Percentiles rank a stretch among this genome's conserved stretches.
Conservation (phyloP, 495 filamentous ascomycete species). For the Penicillium daleae region DNA sequence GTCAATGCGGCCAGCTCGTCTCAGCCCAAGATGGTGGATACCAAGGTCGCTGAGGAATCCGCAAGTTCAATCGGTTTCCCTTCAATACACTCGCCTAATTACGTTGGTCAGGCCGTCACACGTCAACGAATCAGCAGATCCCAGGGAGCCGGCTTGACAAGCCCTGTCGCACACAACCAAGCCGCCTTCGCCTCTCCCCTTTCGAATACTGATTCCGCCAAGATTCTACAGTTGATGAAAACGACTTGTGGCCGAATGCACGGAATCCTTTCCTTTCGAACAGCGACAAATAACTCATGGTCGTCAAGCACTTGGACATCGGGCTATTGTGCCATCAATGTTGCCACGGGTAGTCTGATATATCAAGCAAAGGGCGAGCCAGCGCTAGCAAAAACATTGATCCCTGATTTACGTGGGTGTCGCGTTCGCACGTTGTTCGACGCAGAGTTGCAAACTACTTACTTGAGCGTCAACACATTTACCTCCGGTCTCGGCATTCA, state of each 20-base stretch:
- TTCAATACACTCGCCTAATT: constrained; percentile 52
- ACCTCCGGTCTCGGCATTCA: constrained; percentile 71
- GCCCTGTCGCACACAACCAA: constrained; percentile 36
- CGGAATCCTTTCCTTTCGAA: constrained; percentile 58
- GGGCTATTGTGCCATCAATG: constrained; percentile 62
- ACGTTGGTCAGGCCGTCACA: constrained; percentile 33
- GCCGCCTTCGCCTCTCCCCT: constrained; percentile 58
- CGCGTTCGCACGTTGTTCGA: constrained; percentile 71
- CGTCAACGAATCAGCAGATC: constrained; percentile 52
- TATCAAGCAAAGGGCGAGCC: constrained; percentile 62
- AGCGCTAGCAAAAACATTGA: constrained; percentile 59
- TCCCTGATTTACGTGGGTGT: constrained; percentile 87
- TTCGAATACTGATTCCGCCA: constrained; percentile 52
- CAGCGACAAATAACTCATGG: constrained; percentile 56
- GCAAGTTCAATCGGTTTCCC: constrained; percentile 54
- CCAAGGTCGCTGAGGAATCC: constrained; percentile 29
- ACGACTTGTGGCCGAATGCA: constrained; percentile 62
- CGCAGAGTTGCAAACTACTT: constrained; percentile 65
- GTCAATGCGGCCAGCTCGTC: constrained; percentile 44
- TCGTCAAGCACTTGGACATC: constrained; percentile 55
- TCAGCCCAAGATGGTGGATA: constrained; percentile 31
- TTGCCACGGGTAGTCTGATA: constrained; percentile 58
- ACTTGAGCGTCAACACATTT: constrained; percentile 77
- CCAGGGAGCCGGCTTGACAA: constrained; percentile 37
- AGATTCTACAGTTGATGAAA: constrained; percentile 60